phyloP scores from a whole-genome alignment of 176 grass and related monocot genomes.

The Triticum urartu region DNA sequence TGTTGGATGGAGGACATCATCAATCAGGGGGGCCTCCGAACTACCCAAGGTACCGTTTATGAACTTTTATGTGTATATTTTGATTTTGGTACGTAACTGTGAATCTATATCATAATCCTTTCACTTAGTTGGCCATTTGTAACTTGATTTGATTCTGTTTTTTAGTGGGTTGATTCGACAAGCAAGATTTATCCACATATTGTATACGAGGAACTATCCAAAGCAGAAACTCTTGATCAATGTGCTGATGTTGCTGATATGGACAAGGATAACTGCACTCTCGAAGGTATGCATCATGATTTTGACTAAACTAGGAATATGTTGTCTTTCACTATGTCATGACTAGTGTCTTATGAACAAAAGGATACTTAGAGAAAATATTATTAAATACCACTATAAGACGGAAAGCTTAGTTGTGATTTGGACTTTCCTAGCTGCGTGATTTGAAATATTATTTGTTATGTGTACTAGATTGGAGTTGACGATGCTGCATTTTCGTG shows the following conservation, averaged over 20 bases:
- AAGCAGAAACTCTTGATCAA: slow-evolving; percentile 59
- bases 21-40: slow-evolving; percentile 83
- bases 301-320: background rate
- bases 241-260: slow-evolving; percentile 26
- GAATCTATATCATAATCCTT: slow-evolving; percentile 1
- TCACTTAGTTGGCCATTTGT: slow-evolving; percentile 14
- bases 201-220: slow-evolving; percentile 79
- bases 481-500: background rate
- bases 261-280: slow-evolving; percentile 46
- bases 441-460: background rate
- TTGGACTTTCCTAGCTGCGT: background rate
- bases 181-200: slow-evolving; percentile 84
- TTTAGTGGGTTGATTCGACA: slow-evolving; percentile 66
- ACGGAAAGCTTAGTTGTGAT: background rate
- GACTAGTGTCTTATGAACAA: background rate
- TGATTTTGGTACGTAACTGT: slow-evolving; percentile 30
- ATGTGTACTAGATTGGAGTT: background rate
- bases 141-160: slow-evolving; percentile 20
- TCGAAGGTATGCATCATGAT: slow-evolving; percentile 64
- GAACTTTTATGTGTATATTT: background rate
- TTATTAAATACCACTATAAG: background rate
- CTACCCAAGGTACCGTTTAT: slow-evolving; percentile 60
- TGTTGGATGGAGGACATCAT: slow-evolving; percentile 99
- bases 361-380: background rate
- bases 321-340: background rate